Conservation (phyloP, 768 basidiomycete species). For the Psilocybe cubensis region DNA sequence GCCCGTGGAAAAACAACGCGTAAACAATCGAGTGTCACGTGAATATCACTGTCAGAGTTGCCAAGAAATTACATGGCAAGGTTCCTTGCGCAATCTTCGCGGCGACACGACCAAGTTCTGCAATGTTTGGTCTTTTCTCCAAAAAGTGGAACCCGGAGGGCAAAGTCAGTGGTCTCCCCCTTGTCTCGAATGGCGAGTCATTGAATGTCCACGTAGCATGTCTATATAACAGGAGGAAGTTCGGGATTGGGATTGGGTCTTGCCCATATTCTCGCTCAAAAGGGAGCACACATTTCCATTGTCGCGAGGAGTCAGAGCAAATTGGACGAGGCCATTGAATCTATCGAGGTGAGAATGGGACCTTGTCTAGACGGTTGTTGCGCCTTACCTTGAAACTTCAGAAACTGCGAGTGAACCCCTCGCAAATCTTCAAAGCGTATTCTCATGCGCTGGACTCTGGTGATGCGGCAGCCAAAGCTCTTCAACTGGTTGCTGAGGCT, state of each 20-base stretch:
- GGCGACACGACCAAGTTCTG: too few species aligned
- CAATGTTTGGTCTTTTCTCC: conserved; percentile 31
- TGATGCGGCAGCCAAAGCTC: conserved; percentile 56
- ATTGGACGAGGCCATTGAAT: conserved; percentile 59
- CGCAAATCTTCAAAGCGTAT: conserved; percentile 67
- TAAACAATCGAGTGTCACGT: too few species aligned
- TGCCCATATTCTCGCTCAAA: conserved; percentile 63
- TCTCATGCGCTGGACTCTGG: conserved; percentile 66
- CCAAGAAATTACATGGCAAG: too few species aligned
- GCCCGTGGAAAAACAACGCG: too few species aligned
- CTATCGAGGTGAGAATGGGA: conserved; percentile 66
- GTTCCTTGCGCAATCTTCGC: too few species aligned
- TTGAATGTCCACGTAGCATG: conserved; percentile 53
- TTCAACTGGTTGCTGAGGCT: conserved; percentile 59
- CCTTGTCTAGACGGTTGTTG: not conserved
- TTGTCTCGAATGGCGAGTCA: not conserved
- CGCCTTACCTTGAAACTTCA: conserved; percentile 25
- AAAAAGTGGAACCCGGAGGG: conserved; percentile 54
- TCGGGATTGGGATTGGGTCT: conserved; percentile 80
- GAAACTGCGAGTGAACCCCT: conserved; percentile 53
- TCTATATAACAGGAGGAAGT: conserved; percentile 85
- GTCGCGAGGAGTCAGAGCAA: conserved; percentile 76
- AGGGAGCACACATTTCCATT: conserved; percentile 84
- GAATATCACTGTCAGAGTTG: too few species aligned
- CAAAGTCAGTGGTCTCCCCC: conserved; percentile 33